Base-by-base conservation (phyloP, 129 eudicot genomes). In the Saposhnikovia divaricata region DNA sequence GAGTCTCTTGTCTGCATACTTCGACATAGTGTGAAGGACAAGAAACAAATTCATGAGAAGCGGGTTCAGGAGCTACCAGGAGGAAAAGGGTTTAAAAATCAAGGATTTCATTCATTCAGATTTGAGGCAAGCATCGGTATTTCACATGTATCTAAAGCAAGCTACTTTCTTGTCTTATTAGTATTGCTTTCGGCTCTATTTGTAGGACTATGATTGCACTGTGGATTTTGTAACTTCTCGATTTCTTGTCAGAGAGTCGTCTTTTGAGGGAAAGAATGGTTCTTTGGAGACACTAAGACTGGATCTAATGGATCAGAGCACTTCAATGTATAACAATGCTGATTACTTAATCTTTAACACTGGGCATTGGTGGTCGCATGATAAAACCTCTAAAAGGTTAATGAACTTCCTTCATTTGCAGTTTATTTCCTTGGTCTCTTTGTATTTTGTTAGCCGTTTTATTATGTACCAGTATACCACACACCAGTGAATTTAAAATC, bases 1-100 rank as follows among this genome's bases (percentile, higher is more conserved):
- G 99, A 96, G 83, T 96, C 99, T 77, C 94, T 96, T 78, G 97
- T 96, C 75, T 96, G 99, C 86, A 84, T 89, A 42, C 93, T 96
- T 80, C 88, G 93, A 55, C 94, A 85, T 38, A 86, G 93, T 16
- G 77, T 90, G 74, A 34, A 51, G 45, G 47, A 96, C 86, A 92
- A 96, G 87, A 82, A 43, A 16, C 86, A 85, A 68, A 96, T 95
- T 77, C 88, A 85, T 72, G 99, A 57, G 66, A 23, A 59, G 25
- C 34, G 10, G 34, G 31, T 92, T 77, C 87, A 81, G 70, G 99
- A 95, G 84, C 90, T 90, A 79, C 90, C 95, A 0, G 99, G 97
- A 37, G 88, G 79, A 81, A 87, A 77, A 13, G 95, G 89, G 43
- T 96, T 96, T 82, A 96, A 92, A 80, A 96, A 90, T 89, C 88